Base-by-base conservation (phyloP, 129 eudicot genomes). In the Artemisia annua region DNA sequence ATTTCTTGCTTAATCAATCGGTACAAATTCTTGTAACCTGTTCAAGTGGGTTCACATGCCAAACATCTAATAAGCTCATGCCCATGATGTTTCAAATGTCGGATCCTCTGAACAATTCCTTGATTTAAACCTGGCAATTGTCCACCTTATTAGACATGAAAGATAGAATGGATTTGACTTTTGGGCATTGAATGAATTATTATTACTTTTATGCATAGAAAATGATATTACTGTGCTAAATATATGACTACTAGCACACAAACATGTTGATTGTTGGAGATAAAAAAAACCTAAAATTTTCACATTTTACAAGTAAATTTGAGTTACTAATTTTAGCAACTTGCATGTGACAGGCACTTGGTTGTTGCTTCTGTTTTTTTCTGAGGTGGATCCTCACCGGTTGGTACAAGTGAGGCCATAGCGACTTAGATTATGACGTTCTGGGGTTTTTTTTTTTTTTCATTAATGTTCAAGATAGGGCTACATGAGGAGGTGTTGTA, bases 361-460 rank as follows among this genome's bases (percentile, higher is more conserved):
- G 91, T 19, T 93, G 98, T 72, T 81, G 92, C 78, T 90, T 93
- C 81, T 93, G 98, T 74, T 93, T 93, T 78, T 16, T 88, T 18
- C 84, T 94, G 59, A 83, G 98, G 68, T 94, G 98, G 98, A 32
- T 94, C 48, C 98, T 94, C 72, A 80, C 98, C 15, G 98, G 98
- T 24, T 94, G 98, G 98, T 94, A 94, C 73, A 94, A 94, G 80
- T 94, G 80, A 94, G 71, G 67, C 22, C 7, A 53, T 15, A 48
- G 56, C 58, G 15, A 11, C 70, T 69, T 30, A 26, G 48, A 48
- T 44, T 4, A 73, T 50, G 70, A 60, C 28, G 12, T 62, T 71
- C 17, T 60, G 28, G 71, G 65, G 26, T 24, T 24, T 1, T 24
- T 24, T 1, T 24, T 65, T 24, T 49, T 64, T 64, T 11, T 22